Conservation (phyloP, 1,139 yeast species). For the Pneumocystis sp. region DNA sequence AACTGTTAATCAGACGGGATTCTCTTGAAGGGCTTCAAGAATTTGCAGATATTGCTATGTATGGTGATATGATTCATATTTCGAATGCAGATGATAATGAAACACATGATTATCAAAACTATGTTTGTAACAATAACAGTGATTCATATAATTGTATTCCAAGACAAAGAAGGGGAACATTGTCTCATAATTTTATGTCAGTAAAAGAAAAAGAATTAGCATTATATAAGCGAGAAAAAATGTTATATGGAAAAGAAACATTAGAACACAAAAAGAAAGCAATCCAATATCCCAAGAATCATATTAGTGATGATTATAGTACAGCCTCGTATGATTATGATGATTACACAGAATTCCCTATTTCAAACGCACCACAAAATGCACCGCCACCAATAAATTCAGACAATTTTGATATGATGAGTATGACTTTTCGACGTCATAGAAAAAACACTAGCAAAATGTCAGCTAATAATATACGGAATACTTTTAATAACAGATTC, state of each 20-base stretch:
- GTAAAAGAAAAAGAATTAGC: not conserved
- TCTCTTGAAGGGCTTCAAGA: conserved; percentile 15
- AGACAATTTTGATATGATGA: conserved; percentile 11
- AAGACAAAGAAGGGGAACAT: not conserved
- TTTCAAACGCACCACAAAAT: conserved; percentile 2
- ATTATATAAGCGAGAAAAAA: not conserved
- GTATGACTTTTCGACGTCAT: conserved; percentile 7
- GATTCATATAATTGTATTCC: conserved; percentile 3
- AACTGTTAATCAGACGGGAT: conserved; percentile 8
- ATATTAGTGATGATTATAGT: conserved; percentile 3
- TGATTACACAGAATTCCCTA: not conserved
- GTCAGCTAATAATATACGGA: not conserved
- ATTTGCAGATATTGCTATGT: conserved; percentile 16
- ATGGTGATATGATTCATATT: conserved; percentile 7
- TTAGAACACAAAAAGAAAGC: not conserved
- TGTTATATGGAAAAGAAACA: not conserved
- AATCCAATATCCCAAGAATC: not conserved
- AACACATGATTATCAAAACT: not conserved
- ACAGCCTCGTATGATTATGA: conserved; percentile 6
- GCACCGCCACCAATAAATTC: conserved; percentile 2
- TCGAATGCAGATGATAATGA: not conserved
- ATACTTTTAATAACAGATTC: not conserved
- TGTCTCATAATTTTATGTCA: conserved; percentile 3
- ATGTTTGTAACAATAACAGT: not conserved
- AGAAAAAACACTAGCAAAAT: not conserved